Base-by-base conservation (phyloP, 1,139 yeast genomes). In the Hemisphaericaspora subhashii region DNA sequence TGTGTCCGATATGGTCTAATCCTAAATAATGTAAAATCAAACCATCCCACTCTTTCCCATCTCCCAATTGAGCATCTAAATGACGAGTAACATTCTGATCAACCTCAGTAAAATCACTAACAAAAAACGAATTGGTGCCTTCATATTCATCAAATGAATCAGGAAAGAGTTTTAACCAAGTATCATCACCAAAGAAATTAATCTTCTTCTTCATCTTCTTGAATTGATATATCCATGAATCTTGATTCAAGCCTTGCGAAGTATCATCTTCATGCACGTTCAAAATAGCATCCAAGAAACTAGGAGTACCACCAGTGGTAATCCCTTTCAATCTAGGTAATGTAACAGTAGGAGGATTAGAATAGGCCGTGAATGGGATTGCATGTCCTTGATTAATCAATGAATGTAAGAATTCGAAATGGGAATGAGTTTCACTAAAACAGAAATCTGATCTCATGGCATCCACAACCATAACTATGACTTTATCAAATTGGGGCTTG, bases 1-100 rank as follows among this genome's bases (percentile, higher is more conserved):
- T 90, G 59, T 94, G 98, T 1, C 99, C 98, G 51, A 94, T 94
- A 58, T 94, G 98, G 58, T 94, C 98, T 33, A 94, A 66, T 0
- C 98, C 99, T 18, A 94, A 68, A 54, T 92, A 94, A 57, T 94
- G 98, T 37, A 94, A 65, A 36, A 94, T 85, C 45, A 92, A 64
- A 3, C 83, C 85, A 57, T 92, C 96, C 98, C 98, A 92, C 1
- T 68, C 53, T 1, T 54, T 40, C 0, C 37, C 45, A 7, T 52
- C 47, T 3, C 58, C 54, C 36, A 88, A 60, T 48, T 85, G 86
- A 3, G 55, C 47, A 35, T 77, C 80, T 28, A 92, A 60, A 57
- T 92, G 98, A 38, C 98, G 73, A 0, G 98, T 90, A 7, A 94
- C 98, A 52, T 94, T 94, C 47, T 76, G 73, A 53, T 92, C 98